phyloP scores from a whole-genome alignment of 2,329 filamentous ascomycete genomes.

The Neofusicoccum cordaticola region DNA sequence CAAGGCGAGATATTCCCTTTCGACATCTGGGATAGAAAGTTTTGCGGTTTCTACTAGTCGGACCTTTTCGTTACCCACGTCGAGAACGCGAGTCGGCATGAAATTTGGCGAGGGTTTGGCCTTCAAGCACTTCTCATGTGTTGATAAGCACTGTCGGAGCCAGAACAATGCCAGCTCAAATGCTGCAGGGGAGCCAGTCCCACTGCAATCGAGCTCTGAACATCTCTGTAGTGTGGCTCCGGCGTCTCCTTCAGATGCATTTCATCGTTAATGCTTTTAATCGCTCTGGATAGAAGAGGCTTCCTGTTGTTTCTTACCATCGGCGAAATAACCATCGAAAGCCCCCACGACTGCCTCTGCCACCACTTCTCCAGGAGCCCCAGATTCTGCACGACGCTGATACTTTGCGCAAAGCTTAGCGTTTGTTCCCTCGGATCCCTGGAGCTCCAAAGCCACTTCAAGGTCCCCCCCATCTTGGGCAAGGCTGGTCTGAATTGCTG shows the following conservation, averaged over 20 bases:
- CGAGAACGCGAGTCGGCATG: too few species aligned
- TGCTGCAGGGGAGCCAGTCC: background rate
- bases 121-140: background rate
- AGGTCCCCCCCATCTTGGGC: constrained; percentile 19
- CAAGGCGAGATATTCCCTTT: background rate
- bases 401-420: constrained; percentile 21
- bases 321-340: constrained; percentile 19
- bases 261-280: background rate
- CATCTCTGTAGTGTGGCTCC: constrained; percentile 15
- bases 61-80: too few species aligned
- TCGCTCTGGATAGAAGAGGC: background rate
- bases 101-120: too few species aligned
- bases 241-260: constrained; percentile 17
- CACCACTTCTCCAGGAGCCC: background rate
- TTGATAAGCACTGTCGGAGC: background rate
- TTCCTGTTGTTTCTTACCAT: constrained; percentile 18
- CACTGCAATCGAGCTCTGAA: background rate
- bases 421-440: constrained; percentile 17
- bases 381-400: background rate
- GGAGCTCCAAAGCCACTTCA: constrained; percentile 21
- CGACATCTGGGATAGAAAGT: too few species aligned
- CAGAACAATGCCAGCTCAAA: background rate
- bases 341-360: constrained; percentile 20
- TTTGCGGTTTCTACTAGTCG: too few species aligned
- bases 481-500: too few species aligned